These are phyloP conservation scores for Cytospora piceae DNA, from an alignment of 2,329 filamentous ascomycete species.

Conservation along the genomic window DNA sequence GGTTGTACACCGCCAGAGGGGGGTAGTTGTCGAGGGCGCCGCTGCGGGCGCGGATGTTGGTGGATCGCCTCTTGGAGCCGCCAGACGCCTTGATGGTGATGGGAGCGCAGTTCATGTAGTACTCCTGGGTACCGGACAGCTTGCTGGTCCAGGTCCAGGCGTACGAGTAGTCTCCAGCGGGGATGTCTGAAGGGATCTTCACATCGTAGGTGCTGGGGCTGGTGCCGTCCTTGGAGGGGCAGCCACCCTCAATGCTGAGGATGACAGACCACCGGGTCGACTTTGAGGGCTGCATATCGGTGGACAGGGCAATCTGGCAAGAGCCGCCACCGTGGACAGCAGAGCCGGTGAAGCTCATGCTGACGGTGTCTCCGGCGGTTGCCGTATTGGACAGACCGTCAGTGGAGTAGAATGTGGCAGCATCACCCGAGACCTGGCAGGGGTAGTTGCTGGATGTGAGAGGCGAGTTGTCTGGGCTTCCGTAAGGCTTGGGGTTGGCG, in stretches of 20 bases:
- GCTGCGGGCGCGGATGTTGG: slow-evolving; percentile 29
- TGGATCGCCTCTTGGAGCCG: slow-evolving; percentile 25
- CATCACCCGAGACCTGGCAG: slow-evolving; percentile 66
- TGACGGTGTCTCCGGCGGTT: slow-evolving; percentile 63
- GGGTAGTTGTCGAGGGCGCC: slow-evolving; percentile 44
- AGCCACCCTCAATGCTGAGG: slow-evolving; percentile 60
- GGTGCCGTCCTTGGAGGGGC: slow-evolving; percentile 46
- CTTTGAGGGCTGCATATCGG: slow-evolving; percentile 67
- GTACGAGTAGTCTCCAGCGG: slow-evolving; percentile 64
- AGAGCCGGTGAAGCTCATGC: slow-evolving; percentile 65
- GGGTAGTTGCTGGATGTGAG: slow-evolving; percentile 72
- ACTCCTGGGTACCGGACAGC: slow-evolving; percentile 72
- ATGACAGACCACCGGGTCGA: slow-evolving; percentile 73
- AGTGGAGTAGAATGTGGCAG: slow-evolving; percentile 51
- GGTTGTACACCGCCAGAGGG: slow-evolving; percentile 71
- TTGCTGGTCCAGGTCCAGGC: slow-evolving; percentile 82
- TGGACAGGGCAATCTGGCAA: slow-evolving; percentile 76
- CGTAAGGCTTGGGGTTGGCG: slow-evolving; percentile 28
- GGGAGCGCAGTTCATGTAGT: slow-evolving; percentile 85
- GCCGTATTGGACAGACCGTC: slow-evolving; percentile 63
- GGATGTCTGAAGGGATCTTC: slow-evolving; percentile 65
- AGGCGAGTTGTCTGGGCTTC: slow-evolving; percentile 65
- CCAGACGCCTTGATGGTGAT: slow-evolving; percentile 58
- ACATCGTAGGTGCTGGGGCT: slow-evolving; percentile 62
- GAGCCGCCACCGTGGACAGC: slow-evolving; percentile 71